phyloP scores from a whole-genome alignment of 2,329 filamentous ascomycete species.

The Exophiala sideris region DNA sequence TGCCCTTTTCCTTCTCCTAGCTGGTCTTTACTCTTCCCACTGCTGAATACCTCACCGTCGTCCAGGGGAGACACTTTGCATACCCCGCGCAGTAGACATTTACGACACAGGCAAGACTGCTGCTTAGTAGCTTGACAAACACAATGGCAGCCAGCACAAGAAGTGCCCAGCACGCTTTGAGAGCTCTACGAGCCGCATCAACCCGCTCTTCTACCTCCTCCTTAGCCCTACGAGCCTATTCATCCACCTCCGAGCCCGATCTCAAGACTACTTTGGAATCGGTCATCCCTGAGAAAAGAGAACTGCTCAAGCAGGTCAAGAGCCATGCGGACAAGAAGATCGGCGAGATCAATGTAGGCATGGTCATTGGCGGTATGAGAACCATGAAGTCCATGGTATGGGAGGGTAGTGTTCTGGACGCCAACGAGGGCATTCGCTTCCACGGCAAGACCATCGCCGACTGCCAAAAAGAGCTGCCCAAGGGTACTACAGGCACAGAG shows the following conservation, averaged over 20 bases:
- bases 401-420: conserved; percentile 96
- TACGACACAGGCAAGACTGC: neutral
- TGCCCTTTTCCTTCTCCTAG: too few relatives aligned
- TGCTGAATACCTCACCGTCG: too few relatives aligned
- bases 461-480: conserved; percentile 89
- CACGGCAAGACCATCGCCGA: conserved; percentile 98
- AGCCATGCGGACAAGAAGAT: conserved; percentile 75
- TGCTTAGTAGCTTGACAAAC: neutral
- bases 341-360: conserved; percentile 90
- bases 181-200: conserved; percentile 18
- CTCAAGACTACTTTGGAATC: conserved; percentile 83
- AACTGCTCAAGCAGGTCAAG: conserved; percentile 92
- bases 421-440: conserved; percentile 96
- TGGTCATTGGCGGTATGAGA: conserved; percentile 93
- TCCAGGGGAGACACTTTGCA: neutral
- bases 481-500: conserved; percentile 86
- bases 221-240: conserved; percentile 55
- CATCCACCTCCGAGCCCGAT: conserved; percentile 75
- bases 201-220: conserved; percentile 20
- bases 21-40: too few relatives aligned
- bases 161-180: conserved; percentile 24
- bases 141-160: conserved; percentile 25
- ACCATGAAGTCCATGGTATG: conserved; percentile 97
- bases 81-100: neutral
- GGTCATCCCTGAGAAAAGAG: conserved; percentile 86